Conservation (phyloP, 2,329 filamentous ascomycete genomes). For the Paecilomyces fulvus region DNA sequence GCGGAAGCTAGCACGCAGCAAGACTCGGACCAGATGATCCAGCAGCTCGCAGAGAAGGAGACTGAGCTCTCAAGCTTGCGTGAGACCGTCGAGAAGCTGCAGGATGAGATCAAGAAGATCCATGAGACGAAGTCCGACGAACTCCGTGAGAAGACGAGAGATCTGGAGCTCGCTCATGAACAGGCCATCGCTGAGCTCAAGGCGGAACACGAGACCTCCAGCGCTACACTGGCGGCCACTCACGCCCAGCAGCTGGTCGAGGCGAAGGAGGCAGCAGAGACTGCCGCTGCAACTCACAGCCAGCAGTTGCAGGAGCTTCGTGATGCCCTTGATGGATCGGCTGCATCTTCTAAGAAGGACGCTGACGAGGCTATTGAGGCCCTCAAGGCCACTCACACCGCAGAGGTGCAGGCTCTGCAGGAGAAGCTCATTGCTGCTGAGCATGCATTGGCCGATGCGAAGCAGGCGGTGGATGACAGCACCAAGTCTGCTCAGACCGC, state of each 20-base stretch:
- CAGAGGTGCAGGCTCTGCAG: slow-evolving; percentile 25
- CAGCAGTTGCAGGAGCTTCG: slow-evolving; percentile 27
- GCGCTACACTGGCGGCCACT: slow-evolving; percentile 15
- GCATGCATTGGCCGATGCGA: slow-evolving; percentile 24
- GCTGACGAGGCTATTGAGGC: slow-evolving; percentile 22
- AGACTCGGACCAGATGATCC: slow-evolving; percentile 15
- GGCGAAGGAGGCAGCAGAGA: slow-evolving; percentile 24
- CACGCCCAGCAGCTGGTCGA: slow-evolving; percentile 27
- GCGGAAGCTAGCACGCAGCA: slow-evolving; percentile 20
- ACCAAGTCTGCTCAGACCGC: slow-evolving; percentile 23
- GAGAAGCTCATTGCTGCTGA: slow-evolving; percentile 26
- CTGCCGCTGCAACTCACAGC: slow-evolving; percentile 19
- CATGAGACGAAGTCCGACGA: slow-evolving; percentile 13
- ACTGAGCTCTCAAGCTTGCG: slow-evolving; percentile 26
- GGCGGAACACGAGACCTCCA: slow-evolving; percentile 17
- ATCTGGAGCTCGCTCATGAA: slow-evolving; percentile 21
- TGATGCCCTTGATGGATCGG: slow-evolving; percentile 23
- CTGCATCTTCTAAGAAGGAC: slow-evolving; percentile 18
- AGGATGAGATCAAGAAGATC: slow-evolving; percentile 24
- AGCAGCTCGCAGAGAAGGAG: slow-evolving; percentile 27
- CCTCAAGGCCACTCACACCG: slow-evolving; percentile 21
- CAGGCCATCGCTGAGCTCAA: slow-evolving; percentile 20
- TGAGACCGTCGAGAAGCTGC: slow-evolving; percentile 22
- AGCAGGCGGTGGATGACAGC: slow-evolving; percentile 26
- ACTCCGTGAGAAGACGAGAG: slow-evolving; percentile 16